Base-by-base conservation (phyloP, 2,329 filamentous ascomycete species). In the Claviceps lovelessii region DNA sequence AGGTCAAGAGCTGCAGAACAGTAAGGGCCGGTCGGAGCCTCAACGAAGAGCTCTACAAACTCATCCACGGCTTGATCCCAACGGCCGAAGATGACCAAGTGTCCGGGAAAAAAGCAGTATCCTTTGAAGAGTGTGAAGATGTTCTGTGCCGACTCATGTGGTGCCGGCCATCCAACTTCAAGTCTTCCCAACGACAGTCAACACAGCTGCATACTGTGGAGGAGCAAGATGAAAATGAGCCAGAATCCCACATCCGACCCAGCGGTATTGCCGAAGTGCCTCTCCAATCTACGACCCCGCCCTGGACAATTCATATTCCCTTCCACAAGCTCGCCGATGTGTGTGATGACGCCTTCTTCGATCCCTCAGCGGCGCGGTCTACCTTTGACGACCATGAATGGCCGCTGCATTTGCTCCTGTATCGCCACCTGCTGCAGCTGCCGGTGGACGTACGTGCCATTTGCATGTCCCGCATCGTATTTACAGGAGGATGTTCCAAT, bases 381-480 rank as follows among this genome's bases (percentile, higher is more conserved):
- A 81, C 83, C 44, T 83, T 90, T 58, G 93, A 98, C 64, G 90
- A 97, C 62, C 78, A 98, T 61, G 91, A 97, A 59, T 77, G 87
- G 19, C 84, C 91, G 0, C 64, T 97, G 1, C 88, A 87, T 52
- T 66, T 83, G 13, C 76, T 97, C 9, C 74, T 94, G 3, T 94
- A 95, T 69, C 79, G 80, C 53, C 79, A 83, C 42, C 77, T 98
- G 1, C 74, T 94, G 1, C 76, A 81, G 8, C 74, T 96, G 1
- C 87, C 90, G 0, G 72, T 91, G 4, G 93, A 98, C 67, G 83
- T 90, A 4, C 83, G 93, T 29, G 84, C 86, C 1, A 71, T 85
- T 5, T 96, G 91, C 68, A 93, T 96, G 83, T 84, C 90, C 1
- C 86, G 91, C 44, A 86, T 97, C 49, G 75, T 95, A 17, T 86